A percentile compares a stretch with the other conserved stretches of the same genome.
Evolutionary conservation across 495 filamentous ascomycete species (phyloP).

Genomic region (Daldinia concentrica): DNA sequence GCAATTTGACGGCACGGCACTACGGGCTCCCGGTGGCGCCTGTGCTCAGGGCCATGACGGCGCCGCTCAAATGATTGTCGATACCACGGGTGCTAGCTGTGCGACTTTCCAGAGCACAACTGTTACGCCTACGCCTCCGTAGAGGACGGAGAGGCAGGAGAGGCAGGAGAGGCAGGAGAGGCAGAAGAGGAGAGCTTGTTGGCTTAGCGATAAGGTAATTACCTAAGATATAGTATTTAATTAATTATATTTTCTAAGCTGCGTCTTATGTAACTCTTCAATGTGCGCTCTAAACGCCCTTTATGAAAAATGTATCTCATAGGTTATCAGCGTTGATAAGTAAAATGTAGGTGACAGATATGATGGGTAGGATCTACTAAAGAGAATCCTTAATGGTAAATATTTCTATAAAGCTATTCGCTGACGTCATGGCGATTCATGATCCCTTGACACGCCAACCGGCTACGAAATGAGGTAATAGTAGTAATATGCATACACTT

Average conservation of each 20-base stretch:
- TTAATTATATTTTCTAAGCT: neutral
- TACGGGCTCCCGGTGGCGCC: neutral
- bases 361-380: neutral
- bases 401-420: neutral
- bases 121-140: neutral
- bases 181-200: neutral
- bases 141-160: neutral
- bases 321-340: too few species aligned
- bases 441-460: neutral
- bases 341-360: too few species aligned
- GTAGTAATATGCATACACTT: neutral
- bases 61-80: neutral
- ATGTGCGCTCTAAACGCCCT: neutral
- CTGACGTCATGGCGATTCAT: constrained; percentile 13
- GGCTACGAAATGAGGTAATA: neutral
- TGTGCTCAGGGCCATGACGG: neutral
- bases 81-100: neutral
- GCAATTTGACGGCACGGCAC: neutral
- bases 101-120: neutral
- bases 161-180: too few species aligned
- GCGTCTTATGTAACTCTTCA: neutral
- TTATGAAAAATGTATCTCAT: neutral
- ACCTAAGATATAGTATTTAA: neutral
- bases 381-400: neutral
- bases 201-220: neutral